Conservation (phyloP, 208 protist genomes). For the Lotmaria passim region DNA sequence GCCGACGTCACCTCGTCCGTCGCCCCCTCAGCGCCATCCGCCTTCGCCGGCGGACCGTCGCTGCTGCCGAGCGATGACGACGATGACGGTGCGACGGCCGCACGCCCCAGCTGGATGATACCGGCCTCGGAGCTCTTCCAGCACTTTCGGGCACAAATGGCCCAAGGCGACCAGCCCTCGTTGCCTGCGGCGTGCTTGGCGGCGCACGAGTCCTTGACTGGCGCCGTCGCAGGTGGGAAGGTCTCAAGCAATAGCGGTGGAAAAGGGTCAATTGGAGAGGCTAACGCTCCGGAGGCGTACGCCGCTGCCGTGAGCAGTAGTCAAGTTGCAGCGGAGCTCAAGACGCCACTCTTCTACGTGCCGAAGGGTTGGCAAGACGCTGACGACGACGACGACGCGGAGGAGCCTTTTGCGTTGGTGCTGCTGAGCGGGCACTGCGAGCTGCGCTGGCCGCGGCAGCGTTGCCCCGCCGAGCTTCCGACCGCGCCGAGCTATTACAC, state of each 20-base stretch:
- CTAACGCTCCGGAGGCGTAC: neutral
- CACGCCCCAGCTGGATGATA: conserved; percentile 17
- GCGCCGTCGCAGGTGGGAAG: no score
- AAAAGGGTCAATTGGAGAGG: neutral
- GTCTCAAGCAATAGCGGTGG: neutral
- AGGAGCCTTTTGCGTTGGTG: conserved; percentile 31
- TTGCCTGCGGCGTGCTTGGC: conserved; percentile 11
- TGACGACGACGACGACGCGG: neutral
- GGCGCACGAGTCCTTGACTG: no score
- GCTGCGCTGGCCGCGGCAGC: conserved; percentile 28
- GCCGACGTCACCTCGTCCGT: neutral
- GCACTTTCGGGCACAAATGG: conserved; percentile 24
- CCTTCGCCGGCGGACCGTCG: neutral
- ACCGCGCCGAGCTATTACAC: conserved; percentile 37
- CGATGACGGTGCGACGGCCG: neutral
- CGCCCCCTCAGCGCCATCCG: neutral
- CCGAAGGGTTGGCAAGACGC: conserved; percentile 10
- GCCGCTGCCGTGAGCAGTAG: neutral
- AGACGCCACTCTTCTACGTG: conserved; percentile 13
- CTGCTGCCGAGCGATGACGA: neutral
- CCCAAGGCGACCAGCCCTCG: conserved; percentile 25
- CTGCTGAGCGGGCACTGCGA: conserved; percentile 45
- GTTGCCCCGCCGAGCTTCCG: conserved; percentile 31
- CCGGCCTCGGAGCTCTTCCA: conserved; percentile 26
- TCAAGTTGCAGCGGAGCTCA: neutral